Evolutionary conservation across 495 filamentous ascomycete species (phyloP), one percentile per base, ranked within the genome.

Genomic region (Podospora tetraspora): DNA sequence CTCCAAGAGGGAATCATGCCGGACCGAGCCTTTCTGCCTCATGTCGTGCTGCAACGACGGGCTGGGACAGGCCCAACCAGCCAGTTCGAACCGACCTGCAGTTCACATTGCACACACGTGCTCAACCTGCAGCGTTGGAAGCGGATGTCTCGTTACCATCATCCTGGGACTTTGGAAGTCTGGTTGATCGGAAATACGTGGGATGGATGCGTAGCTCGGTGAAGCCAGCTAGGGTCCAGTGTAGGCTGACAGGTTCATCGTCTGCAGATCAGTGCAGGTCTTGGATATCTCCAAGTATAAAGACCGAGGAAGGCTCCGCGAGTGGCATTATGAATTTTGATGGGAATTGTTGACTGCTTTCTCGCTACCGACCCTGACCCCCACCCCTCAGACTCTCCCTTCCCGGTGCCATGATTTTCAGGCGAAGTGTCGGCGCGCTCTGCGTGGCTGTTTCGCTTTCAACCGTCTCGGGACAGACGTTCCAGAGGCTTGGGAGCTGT

Each of bases 401-500:
- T 10, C 30, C 22, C 43, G 69, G 63, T 59, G 75, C 58, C 57
- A 79, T 79, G 76, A 22, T 79, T 70, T 69, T 71, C 69, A 78
- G 64, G 64, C 21, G 76, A 19, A 73, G 70, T 65, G 66, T 71
- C 43, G 70, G 70, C 62, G 70, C 73, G 61, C 62, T 73, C 29
- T 73, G 62, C n/a, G 73, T 74, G 70, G 78, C 76, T 67, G 75
- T 76, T 19, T 74, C 74, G 57, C 67, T 79, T 56, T 75, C 75
- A 7, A 74, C 72, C 61, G 73, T 73, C 30, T 74, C 81, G 24
- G 88, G 84, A 34, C 90, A 92, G 78, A 90, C 89, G 21, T 90
- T 85, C 76, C 89, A 89, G 77, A 79, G 90, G 61, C 82, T 92
- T 22, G 89, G 90, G 63, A 84, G 84, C 22, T 92, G 90, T 72